A percentile compares a stretch with the other conserved stretches of the same genome.
Evolutionary conservation across 2,329 filamentous ascomycete species (phyloP).

Genomic region (Neofusicoccum sp.): DNA sequence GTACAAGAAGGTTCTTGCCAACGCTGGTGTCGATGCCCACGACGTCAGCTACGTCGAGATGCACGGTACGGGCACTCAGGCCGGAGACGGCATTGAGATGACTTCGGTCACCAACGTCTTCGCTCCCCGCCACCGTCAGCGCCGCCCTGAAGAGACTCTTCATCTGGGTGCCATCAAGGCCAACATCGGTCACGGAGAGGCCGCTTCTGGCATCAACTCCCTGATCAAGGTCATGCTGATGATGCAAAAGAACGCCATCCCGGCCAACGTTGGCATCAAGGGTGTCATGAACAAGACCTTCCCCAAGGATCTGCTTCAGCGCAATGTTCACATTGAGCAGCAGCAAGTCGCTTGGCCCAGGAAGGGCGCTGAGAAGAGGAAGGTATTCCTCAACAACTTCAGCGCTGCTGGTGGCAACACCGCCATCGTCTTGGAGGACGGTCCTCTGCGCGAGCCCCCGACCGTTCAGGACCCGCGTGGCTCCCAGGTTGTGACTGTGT

Average conservation of each 20-base stretch:
- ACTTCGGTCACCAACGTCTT: constrained; percentile 70
- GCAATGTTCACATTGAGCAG: constrained; percentile 56
- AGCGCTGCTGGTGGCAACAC: constrained; percentile 58
- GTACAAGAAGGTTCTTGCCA: constrained; percentile 69
- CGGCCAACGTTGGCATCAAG: constrained; percentile 59
- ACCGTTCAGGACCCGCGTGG: constrained; percentile 48
- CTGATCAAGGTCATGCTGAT: constrained; percentile 57
- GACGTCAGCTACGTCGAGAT: constrained; percentile 86
- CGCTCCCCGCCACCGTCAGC: constrained; percentile 56
- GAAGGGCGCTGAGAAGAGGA: constrained; percentile 52
- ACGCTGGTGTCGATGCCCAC: constrained; percentile 73
- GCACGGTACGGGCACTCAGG: constrained; percentile 87
- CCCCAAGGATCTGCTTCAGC: constrained; percentile 54
- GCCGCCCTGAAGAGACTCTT: constrained; percentile 52
- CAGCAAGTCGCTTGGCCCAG: constrained; percentile 50
- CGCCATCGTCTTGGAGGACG: constrained; percentile 55
- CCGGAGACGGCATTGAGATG: constrained; percentile 83
- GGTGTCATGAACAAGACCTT: constrained; percentile 59
- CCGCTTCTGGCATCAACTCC: constrained; percentile 58
- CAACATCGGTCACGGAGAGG: constrained; percentile 59
- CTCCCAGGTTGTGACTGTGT: constrained; percentile 52
- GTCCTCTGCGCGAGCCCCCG: constrained; percentile 46
- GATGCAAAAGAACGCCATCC: constrained; percentile 57
- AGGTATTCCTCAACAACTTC: constrained; percentile 57
- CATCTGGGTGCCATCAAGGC: constrained; percentile 59